Conservation (phyloP, 192 early-diverging fungal genomes). For the Lunasporangiospora selenospora region DNA sequence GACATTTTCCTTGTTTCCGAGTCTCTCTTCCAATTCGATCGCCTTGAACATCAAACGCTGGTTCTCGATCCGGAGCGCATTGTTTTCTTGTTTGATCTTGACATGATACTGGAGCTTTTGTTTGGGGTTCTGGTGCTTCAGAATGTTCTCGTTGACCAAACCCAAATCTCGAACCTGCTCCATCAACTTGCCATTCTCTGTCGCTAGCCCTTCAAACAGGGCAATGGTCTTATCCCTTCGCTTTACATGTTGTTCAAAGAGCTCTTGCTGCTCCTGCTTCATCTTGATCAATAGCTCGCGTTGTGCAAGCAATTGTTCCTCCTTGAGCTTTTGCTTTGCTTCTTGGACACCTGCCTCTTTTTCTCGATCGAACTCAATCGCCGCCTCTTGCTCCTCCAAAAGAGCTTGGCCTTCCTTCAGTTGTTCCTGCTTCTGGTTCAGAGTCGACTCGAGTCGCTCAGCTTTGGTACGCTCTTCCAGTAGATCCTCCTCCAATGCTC, state of each 20-base stretch:
- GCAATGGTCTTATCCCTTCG: slow-evolving; percentile 32
- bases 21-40: slow-evolving; percentile 37
- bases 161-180: slow-evolving; percentile 42
- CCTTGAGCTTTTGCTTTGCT: slow-evolving; percentile 29
- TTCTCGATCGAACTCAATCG: background rate
- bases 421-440: slow-evolving; percentile 14
- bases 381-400: slow-evolving; percentile 15
- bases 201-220: slow-evolving; percentile 38
- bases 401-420: slow-evolving; percentile 1
- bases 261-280: slow-evolving; percentile 37
- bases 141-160: slow-evolving; percentile 39
- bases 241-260: slow-evolving; percentile 19
- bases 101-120: slow-evolving; percentile 53
- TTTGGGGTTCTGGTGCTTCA: slow-evolving; percentile 49
- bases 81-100: slow-evolving; percentile 54
- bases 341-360: slow-evolving; percentile 16
- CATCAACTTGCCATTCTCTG: slow-evolving; percentile 45
- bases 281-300: slow-evolving; percentile 30
- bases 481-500: slow-evolving; percentile 18
- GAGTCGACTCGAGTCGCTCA: slow-evolving; percentile 14
- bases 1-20: slow-evolving; percentile 49
- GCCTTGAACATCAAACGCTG: slow-evolving; percentile 43
- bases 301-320: slow-evolving; percentile 30
- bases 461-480: slow-evolving; percentile 23
- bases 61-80: slow-evolving; percentile 49